Percentiles rank a stretch among this genome's conserved stretches.
phyloP scores from a whole-genome alignment of 1,284 basidiomycete genomes.

The Anthracocystis walkeri region DNA sequence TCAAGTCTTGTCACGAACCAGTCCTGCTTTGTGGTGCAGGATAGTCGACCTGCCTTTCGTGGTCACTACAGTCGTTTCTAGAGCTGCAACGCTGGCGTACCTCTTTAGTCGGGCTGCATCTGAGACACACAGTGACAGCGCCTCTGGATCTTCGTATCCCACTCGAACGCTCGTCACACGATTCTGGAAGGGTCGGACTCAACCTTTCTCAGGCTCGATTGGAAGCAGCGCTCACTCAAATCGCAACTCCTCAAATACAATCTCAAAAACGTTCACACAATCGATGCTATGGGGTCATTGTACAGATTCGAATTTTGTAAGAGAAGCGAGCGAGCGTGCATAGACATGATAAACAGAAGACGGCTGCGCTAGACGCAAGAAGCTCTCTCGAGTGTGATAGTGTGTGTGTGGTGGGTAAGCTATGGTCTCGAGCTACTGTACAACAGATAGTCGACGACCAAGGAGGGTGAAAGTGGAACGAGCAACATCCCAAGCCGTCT shows the following conservation, averaged over 20 bases:
- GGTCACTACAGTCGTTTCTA: too few species aligned
- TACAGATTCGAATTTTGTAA: conserved; percentile 47
- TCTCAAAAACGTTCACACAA: not conserved
- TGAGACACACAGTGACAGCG: not conserved
- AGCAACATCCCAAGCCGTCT: conserved; percentile 38
- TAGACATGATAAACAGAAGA: conserved; percentile 38
- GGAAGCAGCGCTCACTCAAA: not conserved
- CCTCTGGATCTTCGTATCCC: not conserved
- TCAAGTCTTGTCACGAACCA: too few species aligned
- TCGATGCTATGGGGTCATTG: conserved; percentile 31
- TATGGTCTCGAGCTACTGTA: conserved; percentile 6
- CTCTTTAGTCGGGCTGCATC: too few species aligned
- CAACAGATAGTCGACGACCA: conserved; percentile 15
- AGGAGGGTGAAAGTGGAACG: conserved; percentile 1
- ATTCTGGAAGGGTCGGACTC: not conserved
- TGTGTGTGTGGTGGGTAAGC: conserved; percentile 14
- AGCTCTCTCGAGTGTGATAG: conserved; percentile 25
- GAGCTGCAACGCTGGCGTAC: too few species aligned
- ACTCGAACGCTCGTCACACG: not conserved
- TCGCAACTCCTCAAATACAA: not conserved
- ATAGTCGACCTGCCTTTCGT: too few species aligned
- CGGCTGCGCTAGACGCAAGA: conserved; percentile 40
- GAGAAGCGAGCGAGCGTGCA: conserved; percentile 26
- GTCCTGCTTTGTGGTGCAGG: too few species aligned
- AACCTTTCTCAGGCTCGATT: not conserved